phyloP scores from a whole-genome alignment of 768 basidiomycete species.

The Boletellus ananas region DNA sequence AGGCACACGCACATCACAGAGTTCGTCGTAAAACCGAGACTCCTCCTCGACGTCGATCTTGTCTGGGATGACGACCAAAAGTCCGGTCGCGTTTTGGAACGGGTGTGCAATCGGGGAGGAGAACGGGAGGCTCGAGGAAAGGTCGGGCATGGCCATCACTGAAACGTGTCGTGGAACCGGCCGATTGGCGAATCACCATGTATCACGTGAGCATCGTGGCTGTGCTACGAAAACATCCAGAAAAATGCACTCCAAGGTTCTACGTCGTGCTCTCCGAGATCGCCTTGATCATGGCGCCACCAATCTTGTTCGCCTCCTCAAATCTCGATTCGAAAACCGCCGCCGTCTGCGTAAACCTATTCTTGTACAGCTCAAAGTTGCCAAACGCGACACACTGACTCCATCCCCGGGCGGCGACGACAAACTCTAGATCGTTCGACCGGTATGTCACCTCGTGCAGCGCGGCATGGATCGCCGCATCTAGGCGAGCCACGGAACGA shows the following conservation, averaged over 20 bases:
- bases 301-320: constrained; percentile 77
- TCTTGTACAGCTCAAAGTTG: constrained; percentile 81
- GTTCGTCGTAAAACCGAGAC: constrained; percentile 60
- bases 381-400: constrained; percentile 93
- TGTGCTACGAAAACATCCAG: not conserved
- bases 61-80: constrained; percentile 53
- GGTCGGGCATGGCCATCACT: constrained; percentile 2
- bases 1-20: constrained; percentile 40
- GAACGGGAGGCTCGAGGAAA: not conserved
- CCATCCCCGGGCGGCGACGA: constrained; percentile 92
- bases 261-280: constrained; percentile 54
- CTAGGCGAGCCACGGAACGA: constrained; percentile 58
- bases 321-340: constrained; percentile 85
- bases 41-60: constrained; percentile 69
- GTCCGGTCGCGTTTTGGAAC: constrained; percentile 43
- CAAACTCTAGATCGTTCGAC: constrained; percentile 90
- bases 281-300: constrained; percentile 86
- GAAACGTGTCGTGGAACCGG: not conserved
- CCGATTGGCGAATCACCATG: not conserved
- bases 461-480: constrained; percentile 70
- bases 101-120: constrained; percentile 33
- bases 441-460: constrained; percentile 75
- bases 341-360: constrained; percentile 76
- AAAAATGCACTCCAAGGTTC: too few species aligned
- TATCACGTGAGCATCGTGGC: constrained; percentile 1